These are phyloP conservation scores for Coelastrella sp. DNA, from an alignment of 139 green algal genomes.

Conservation along the genomic window DNA sequence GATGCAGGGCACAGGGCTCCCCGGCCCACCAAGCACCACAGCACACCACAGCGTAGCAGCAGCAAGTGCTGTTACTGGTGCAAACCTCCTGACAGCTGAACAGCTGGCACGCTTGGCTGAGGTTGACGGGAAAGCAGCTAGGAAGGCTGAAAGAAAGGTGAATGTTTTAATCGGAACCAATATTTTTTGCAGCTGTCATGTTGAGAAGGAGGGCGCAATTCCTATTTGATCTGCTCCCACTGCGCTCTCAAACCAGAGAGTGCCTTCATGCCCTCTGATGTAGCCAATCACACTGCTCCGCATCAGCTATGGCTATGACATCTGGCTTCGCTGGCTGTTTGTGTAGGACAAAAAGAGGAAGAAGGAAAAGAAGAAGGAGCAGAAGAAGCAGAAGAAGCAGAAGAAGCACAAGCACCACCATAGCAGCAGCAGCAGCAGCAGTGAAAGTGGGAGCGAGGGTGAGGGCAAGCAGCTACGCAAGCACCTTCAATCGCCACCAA, in stretches of 20 bases:
- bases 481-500: not conserved
- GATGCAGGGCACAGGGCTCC: slow-evolving; percentile 20
- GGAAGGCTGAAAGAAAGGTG: slow-evolving; percentile 52
- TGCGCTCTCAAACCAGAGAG: not conserved
- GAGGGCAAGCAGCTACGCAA: not conserved
- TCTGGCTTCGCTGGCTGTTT: not conserved
- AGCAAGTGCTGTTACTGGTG: not conserved
- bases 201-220: not conserved
- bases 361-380: not conserved
- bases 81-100: slow-evolving; percentile 34
- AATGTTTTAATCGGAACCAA: not conserved
- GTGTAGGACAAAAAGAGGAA: slow-evolving; percentile 27
- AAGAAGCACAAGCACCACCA: not conserved
- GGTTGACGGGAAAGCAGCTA: slow-evolving; percentile 46
- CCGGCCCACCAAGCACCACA: not conserved
- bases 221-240: too few species aligned
- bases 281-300: not conserved
- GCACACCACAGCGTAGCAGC: not conserved
- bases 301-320: too few species aligned
- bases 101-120: not conserved
- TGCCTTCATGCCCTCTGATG: not conserved
- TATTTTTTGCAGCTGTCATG: not conserved
- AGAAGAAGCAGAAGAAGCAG: slow-evolving; percentile 41
- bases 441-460: not conserved
- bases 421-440: not conserved